phyloP scores from a whole-genome alignment of 2,329 filamentous ascomycete species.

The Periconia macrospinosa region DNA sequence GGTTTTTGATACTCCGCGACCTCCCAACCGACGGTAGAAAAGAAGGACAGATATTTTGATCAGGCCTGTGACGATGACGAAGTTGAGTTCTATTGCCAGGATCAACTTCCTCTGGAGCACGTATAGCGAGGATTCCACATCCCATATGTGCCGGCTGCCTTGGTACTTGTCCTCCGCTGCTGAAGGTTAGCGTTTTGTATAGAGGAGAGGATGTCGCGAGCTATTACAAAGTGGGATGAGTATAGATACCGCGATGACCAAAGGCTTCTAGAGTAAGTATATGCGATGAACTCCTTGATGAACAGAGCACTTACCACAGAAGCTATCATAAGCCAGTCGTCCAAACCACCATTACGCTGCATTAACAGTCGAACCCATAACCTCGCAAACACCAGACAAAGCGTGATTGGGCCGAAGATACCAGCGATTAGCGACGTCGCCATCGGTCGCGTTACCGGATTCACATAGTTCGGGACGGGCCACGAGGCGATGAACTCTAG shows the following conservation, averaged over 20 bases:
- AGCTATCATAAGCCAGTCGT: conserved; percentile 33
- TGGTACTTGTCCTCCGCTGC: conserved; percentile 15
- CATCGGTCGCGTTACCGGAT: conserved; percentile 23
- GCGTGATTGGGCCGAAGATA: conserved; percentile 23
- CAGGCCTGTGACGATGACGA: conserved; percentile 27
- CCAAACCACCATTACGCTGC: conserved; percentile 27
- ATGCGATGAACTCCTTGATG: neutral
- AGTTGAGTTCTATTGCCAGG: conserved; percentile 25
- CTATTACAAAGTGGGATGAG: conserved; percentile 22
- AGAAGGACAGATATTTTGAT: conserved; percentile 39
- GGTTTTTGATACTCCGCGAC: conserved; percentile 23
- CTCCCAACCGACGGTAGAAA: conserved; percentile 31
- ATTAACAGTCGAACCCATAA: conserved; percentile 31
- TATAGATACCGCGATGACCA: conserved; percentile 20
- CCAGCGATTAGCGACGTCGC: conserved; percentile 19
- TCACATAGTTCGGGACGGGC: conserved; percentile 26
- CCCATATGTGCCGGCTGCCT: conserved; percentile 33
- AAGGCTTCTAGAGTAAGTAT: conserved; percentile 17
- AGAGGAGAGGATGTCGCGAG: neutral
- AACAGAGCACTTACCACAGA: conserved; percentile 18
- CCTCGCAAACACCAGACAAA: conserved; percentile 23
- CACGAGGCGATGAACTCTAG: conserved; percentile 24
- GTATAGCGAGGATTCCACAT: conserved; percentile 17
- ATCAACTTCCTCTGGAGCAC: conserved; percentile 27
- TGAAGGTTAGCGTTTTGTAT: conserved; percentile 8